Conservation (phyloP, 1,139 yeast species). For the Nadsonia commutata region DNA sequence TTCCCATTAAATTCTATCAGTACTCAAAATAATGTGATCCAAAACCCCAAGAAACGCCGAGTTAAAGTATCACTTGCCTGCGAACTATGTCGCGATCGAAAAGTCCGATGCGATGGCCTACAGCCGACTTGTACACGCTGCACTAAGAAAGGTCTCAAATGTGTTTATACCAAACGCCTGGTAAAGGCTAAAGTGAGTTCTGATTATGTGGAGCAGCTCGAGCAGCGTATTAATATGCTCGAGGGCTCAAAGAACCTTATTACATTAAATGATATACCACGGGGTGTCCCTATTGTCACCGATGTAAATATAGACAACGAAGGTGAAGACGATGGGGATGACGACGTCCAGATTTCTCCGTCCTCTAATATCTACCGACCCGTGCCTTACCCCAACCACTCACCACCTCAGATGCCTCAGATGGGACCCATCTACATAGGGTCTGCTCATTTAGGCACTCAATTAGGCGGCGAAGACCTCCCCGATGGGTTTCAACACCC, state of each 20-base stretch:
- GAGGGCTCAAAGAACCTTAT: background rate
- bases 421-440: no score
- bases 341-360: background rate
- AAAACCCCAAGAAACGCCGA: background rate
- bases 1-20: no score
- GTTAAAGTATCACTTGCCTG: constrained; percentile 9
- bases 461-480: background rate
- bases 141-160: constrained; percentile 4
- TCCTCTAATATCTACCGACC: background rate
- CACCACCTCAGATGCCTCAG: no score
- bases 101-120: constrained; percentile 12
- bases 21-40: background rate
- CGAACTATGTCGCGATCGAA: constrained; percentile 10
- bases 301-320: no score
- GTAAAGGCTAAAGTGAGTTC: constrained; percentile 8
- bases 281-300: no score
- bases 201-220: constrained; percentile 11
- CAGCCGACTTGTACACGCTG: constrained; percentile 11
- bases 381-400: no score
- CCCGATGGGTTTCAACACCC: background rate
- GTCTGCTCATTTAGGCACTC: background rate
- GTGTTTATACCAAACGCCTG: constrained; percentile 7
- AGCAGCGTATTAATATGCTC: constrained; percentile 5
- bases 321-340: background rate
- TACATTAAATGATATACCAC: background rate